phyloP scores from a whole-genome alignment of 169 alveolate genomes.

The Plasmodium cynomolgi region DNA sequence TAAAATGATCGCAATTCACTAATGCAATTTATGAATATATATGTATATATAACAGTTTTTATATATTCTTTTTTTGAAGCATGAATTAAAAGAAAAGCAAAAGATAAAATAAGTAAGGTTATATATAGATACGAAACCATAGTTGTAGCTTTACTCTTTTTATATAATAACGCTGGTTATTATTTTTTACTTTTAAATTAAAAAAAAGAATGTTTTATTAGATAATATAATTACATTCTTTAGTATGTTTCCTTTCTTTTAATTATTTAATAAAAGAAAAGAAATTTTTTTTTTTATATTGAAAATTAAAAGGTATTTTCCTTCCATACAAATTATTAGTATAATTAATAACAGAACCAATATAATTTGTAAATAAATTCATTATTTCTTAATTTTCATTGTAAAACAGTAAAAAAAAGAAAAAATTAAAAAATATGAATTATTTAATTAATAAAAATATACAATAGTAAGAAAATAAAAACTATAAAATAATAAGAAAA shows the following conservation, averaged over 20 bases:
- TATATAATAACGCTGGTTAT: neutral
- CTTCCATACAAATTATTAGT: neutral
- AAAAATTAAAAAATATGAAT: neutral
- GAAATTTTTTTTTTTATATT: neutral
- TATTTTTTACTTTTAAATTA: neutral
- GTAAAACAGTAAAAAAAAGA: neutral
- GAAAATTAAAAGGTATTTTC: neutral
- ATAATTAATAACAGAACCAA: neutral
- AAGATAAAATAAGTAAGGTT: neutral
- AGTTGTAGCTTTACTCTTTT: neutral
- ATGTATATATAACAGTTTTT: neutral
- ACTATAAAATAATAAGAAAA: neutral
- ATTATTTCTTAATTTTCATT: neutral
- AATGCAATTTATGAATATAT: neutral
- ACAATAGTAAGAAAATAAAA: neutral
- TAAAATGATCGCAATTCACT: neutral
- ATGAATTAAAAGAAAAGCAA: neutral
- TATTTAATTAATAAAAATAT: neutral
- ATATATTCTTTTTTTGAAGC: neutral
- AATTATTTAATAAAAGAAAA: neutral
- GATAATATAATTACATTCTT: neutral
- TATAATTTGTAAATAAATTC: neutral
- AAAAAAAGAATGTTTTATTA: neutral
- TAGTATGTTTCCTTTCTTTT: neutral
- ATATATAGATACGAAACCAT: neutral